Base-by-base conservation (phyloP, 441 rosid genomes). In the Codiaeum variegatum region DNA sequence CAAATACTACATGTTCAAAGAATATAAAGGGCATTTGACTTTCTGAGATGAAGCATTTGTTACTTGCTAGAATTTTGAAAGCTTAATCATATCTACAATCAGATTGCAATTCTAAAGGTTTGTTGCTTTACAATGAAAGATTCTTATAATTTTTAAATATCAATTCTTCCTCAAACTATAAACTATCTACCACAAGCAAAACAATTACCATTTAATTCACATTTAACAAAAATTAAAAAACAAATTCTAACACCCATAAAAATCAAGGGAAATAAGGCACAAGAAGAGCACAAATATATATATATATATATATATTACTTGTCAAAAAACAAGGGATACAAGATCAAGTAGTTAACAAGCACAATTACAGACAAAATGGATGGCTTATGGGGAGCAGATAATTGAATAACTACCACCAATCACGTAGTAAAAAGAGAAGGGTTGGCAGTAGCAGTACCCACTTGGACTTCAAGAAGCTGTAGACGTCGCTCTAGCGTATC, bases 381-480 rank as follows among this genome's bases (percentile, higher is more conserved):
- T 24, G 2, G 31, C 31, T 31, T 60, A 60, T 31, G 46, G 55
- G 23, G 40, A 38, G 26, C 29, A 67, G 55, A 67, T 28, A 4
- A 24, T 49, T 29, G 61, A 11, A 23, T 9, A 9, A 26, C 36
- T 28, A 3, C 29, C 29, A 13, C 4, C 6, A 42, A 29, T 73
- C 70, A 73, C 6, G 72, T 40, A 71, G 63, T 42, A 87, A 96
- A 72, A 86, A 96, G 86, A 79, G 96, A 86, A 24, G 96, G 93
- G 47, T 92, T 93, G 29, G 97, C 89, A 6, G 97, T 84, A 10
- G 96, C 97, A 47, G 96, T 93, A 75, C 92, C 88, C 31, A 96
- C 97, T 85, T 96, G 97, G 40, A 93, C 94, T 77, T 93, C 98
- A 8, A 96, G 90, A 75, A 93, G 80, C 78, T 93, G 92, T 31